Base-by-base conservation (phyloP, 768 basidiomycete species). In the Boletus vinaceobasis region DNA sequence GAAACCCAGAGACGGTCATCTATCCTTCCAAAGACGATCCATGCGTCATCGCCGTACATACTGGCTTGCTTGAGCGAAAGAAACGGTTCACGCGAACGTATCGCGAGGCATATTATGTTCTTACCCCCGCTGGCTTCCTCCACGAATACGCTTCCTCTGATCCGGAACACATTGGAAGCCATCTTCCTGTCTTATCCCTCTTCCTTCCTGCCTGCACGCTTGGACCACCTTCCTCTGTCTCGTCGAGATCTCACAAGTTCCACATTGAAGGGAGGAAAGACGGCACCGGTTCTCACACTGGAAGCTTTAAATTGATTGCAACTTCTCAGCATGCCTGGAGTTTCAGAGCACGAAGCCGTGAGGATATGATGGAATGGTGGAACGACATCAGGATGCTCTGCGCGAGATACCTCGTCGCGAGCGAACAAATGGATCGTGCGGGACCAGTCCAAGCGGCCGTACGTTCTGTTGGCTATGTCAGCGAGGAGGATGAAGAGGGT, bases 331-430 rank as follows among this genome's bases (percentile, higher is more conserved):
- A 84, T 63, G 91, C 91, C 29, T 98, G 90, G 85, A 90, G 86
- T 46, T 98, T 99, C 79, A 81, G 93, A 35, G 82, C 90, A 43
- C 76, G 96, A 56, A 88, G 86, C 55, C 84, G 89, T 60, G 96
- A 98, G 59, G 96, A 98, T 62, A 93, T 98, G 93, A 93, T 98
- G 93, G 97, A 99, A 74, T 97, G 97, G 92, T 99, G 97, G 97
- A 98, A 98, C 67, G 97, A 98, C 67, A 78, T 95, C 38, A 74
- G 91, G 57, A 94, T 95, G 92, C 75, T 96, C 38, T 95, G 93
- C 64, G 93, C 94, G 21, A 73, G 93, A 58, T 98, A 97, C 69
- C 80, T 99, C 50, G 92, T 98, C 38, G 93, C 94, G 33, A 90
- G 88, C 60, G 97, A 98, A 75, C 81, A 85, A 68, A 89, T 98